phyloP scores from a whole-genome alignment of 495 filamentous ascomycete genomes.

The Lasiosphaeria ovina region DNA sequence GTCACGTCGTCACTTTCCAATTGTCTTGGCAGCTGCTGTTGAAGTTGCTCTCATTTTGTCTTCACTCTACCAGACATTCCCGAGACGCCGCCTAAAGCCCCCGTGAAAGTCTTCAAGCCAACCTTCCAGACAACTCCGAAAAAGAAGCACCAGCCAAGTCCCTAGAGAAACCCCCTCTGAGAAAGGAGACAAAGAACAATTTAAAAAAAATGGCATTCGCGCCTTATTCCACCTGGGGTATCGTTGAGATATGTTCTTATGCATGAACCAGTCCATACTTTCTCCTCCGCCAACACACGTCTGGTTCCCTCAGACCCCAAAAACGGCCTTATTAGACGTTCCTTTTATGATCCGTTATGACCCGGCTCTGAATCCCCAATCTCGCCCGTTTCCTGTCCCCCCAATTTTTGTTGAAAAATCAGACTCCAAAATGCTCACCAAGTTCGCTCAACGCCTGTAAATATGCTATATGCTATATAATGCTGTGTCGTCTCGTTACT shows the following conservation, averaged over 20 bases:
- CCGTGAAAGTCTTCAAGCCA: too few species aligned
- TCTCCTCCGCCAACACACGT: constrained; percentile 5
- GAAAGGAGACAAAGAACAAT: not conserved
- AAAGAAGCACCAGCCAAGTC: too few species aligned
- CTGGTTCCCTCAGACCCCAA: not conserved
- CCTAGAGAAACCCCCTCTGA: too few species aligned
- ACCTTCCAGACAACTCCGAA: too few species aligned
- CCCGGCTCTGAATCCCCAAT: constrained; percentile 5
- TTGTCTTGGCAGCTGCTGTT: too few species aligned
- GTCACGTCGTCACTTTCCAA: too few species aligned
- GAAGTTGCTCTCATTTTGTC: too few species aligned
- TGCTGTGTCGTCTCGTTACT: constrained; percentile 12
- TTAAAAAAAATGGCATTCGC: not conserved
- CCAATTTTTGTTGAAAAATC: constrained; percentile 40
- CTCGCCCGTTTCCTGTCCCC: constrained; percentile 5
- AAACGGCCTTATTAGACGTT: constrained; percentile 1
- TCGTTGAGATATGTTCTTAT: constrained; percentile 39
- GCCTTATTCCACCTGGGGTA: constrained; percentile 26
- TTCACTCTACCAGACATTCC: too few species aligned
- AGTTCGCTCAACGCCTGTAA: constrained; percentile 13
- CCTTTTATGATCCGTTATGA: not conserved
- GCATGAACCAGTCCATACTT: constrained; percentile 15
- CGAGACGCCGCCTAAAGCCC: too few species aligned
- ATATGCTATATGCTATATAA: constrained; percentile 21
- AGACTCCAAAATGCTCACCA: constrained; percentile 13